Evolutionary conservation across 352 stramenopile species (phyloP).

Genomic region (Pythium volutum): DNA sequence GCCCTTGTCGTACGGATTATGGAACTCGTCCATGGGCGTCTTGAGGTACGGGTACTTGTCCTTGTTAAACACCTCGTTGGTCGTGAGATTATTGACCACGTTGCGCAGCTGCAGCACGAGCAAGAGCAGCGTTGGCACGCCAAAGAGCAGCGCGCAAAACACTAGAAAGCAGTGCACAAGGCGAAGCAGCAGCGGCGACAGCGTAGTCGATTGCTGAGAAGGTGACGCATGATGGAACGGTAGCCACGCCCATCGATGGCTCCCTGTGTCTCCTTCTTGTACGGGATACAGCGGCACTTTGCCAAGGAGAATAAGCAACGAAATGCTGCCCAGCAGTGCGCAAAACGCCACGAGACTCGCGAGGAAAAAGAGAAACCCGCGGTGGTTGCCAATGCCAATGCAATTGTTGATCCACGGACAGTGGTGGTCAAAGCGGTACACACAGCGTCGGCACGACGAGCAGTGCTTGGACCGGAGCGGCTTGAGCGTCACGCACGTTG

Average conservation of each 20-base stretch:
- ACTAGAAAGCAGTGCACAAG: slow-evolving; percentile 52
- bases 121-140: slow-evolving; percentile 58
- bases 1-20: slow-evolving; percentile 73
- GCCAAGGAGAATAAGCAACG: slow-evolving; percentile 45
- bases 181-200: slow-evolving; percentile 45
- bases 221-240: slow-evolving; percentile 11
- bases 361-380: slow-evolving; percentile 73
- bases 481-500: slow-evolving; percentile 76
- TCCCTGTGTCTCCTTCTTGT: not conserved
- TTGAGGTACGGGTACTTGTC: slow-evolving; percentile 87
- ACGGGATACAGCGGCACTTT: slow-evolving; percentile 36
- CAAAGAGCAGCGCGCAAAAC: slow-evolving; percentile 61
- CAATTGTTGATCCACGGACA: slow-evolving; percentile 89
- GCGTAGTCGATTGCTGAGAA: slow-evolving; percentile 12
- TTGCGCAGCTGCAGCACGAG: slow-evolving; percentile 72
- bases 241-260: not conserved
- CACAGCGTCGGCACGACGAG: slow-evolving; percentile 70
- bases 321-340: slow-evolving; percentile 39
- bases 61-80: slow-evolving; percentile 88
- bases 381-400: slow-evolving; percentile 70
- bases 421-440: slow-evolving; percentile 83
- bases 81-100: slow-evolving; percentile 67
- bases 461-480: slow-evolving; percentile 79
- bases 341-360: slow-evolving; percentile 47
- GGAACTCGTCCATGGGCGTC: slow-evolving; percentile 72